Percentiles rank a stretch among this genome's conserved stretches.
Evolutionary conservation across 2,329 filamentous ascomycete species (phyloP).

Genomic region (Pseudohalonectria lignicola): DNA sequence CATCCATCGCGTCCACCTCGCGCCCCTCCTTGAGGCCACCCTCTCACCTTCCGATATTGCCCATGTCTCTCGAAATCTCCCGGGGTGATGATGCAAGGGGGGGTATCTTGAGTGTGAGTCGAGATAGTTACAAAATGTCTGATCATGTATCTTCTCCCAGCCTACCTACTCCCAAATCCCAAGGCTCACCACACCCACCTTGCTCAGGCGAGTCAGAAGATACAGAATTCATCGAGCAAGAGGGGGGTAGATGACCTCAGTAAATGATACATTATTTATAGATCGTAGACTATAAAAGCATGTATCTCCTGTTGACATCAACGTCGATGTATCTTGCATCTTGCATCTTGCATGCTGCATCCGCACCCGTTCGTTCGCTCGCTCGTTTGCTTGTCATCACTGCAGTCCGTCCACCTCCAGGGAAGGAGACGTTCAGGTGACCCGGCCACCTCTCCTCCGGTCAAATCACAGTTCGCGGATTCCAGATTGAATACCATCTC

Average conservation of each 20-base stretch:
- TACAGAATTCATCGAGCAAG: not conserved
- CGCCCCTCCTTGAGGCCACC: conserved; percentile 7
- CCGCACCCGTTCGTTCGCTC: no score
- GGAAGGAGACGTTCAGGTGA: no score
- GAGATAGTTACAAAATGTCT: no score
- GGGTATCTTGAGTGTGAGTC: not conserved
- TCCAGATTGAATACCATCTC: no score
- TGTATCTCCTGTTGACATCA: not conserved
- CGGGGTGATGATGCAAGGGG: conserved; percentile 8
- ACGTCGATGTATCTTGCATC: not conserved
- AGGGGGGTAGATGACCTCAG: conserved; percentile 3
- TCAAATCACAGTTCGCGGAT: no score
- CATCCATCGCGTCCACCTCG: not conserved
- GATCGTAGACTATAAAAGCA: conserved; percentile 2
- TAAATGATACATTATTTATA: conserved; percentile 4
- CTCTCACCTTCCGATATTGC: conserved; percentile 9
- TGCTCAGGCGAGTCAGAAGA: conserved; percentile 13
- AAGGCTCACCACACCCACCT: conserved; percentile 14
- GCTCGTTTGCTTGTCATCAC: no score
- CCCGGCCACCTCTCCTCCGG: no score
- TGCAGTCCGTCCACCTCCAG: no score
- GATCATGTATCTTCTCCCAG: no score
- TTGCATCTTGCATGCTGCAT: conserved; percentile 1
- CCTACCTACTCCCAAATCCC: not conserved
- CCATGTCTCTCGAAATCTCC: conserved; percentile 10